These are phyloP conservation scores for Zancudomyces culisetae DNA, from an alignment of 371 early-diverging fungal species.

Conservation along the genomic window DNA sequence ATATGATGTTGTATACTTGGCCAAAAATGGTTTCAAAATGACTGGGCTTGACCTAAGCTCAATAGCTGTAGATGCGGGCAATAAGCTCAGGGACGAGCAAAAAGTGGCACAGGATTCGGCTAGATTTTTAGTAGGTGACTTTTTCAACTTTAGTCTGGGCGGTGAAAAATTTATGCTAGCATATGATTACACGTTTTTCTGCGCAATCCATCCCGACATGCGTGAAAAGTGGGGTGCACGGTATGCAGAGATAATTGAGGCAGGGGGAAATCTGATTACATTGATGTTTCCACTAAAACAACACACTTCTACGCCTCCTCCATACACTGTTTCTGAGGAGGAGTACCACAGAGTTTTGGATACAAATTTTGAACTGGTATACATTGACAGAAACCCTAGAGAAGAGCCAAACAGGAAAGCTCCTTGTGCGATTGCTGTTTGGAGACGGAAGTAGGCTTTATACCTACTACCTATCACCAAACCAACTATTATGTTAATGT, in stretches of 20 bases:
- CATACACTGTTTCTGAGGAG: slow-evolving; percentile 35
- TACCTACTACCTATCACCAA: too few species aligned
- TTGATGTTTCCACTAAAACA: slow-evolving; percentile 57
- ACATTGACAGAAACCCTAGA: slow-evolving; percentile 16
- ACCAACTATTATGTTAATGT: too few species aligned
- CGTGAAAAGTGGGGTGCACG: slow-evolving; percentile 47
- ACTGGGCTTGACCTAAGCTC: slow-evolving; percentile 51
- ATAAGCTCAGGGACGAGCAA: slow-evolving; percentile 25
- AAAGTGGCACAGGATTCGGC: slow-evolving; percentile 23
- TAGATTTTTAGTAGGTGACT: slow-evolving; percentile 42
- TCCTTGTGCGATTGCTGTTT: neutral
- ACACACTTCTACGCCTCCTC: slow-evolving; percentile 34
- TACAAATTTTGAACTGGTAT: slow-evolving; percentile 33
- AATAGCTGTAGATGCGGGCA: slow-evolving; percentile 34
- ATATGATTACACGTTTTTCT: slow-evolving; percentile 78
- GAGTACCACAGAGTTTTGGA: slow-evolving; percentile 28
- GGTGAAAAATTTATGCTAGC: slow-evolving; percentile 43
- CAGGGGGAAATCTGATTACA: slow-evolving; percentile 58
- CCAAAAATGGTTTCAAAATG: slow-evolving; percentile 31
- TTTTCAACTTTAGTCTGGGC: slow-evolving; percentile 43
- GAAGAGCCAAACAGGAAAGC: neutral
- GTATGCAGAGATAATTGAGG: slow-evolving; percentile 42
- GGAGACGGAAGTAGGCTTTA: slow-evolving; percentile 3
- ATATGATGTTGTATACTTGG: slow-evolving; percentile 54
- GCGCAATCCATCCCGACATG: slow-evolving; percentile 52